Percentiles rank a stretch among this genome's conserved stretches.
Conservation (phyloP, 164 flowering plant genomes). For the Liriodendron chinense region DNA sequence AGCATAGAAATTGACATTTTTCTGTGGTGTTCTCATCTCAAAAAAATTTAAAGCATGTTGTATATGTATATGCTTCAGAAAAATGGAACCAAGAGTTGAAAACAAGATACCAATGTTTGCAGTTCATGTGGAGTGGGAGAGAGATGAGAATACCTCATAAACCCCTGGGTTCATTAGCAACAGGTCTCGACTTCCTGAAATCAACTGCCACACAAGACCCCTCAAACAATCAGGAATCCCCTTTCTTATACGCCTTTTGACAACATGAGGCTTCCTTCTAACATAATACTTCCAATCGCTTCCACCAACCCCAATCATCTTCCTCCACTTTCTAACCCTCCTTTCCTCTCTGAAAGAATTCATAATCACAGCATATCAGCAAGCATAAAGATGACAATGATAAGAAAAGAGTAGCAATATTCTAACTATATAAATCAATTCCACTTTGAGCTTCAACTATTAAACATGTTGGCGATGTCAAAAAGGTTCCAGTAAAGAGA, state of each 20-base stretch:
- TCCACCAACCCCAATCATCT: conserved; percentile 96
- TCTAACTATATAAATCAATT: background rate
- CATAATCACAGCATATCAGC: background rate
- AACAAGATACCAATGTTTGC: background rate
- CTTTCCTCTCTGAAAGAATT: conserved; percentile 70
- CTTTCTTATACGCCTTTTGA: conserved; percentile 83
- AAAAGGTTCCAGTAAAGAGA: background rate
- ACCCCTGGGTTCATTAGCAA: conserved; percentile 96
- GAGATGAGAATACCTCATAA: conserved; percentile 61
- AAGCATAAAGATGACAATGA: background rate
- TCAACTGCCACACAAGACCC: conserved; percentile 98
- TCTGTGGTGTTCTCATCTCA: background rate
- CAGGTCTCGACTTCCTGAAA: conserved; percentile 95
- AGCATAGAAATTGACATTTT: background rate
- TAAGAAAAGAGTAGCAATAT: background rate
- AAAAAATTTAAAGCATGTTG: background rate
- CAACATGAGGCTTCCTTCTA: conserved; percentile 83
- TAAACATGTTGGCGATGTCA: background rate
- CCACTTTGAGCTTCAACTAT: background rate
- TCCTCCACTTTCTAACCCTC: conserved; percentile 88
- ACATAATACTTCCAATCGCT: conserved; percentile 98
- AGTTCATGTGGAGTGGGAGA: background rate
- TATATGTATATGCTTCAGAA: background rate
- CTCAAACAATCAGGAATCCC: conserved; percentile 98
- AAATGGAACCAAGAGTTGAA: background rate